Percentiles rank a stretch among this genome's conserved stretches.
phyloP scores from a whole-genome alignment of 495 filamentous ascomycete genomes.

The Coniosporium apollinis region DNA sequence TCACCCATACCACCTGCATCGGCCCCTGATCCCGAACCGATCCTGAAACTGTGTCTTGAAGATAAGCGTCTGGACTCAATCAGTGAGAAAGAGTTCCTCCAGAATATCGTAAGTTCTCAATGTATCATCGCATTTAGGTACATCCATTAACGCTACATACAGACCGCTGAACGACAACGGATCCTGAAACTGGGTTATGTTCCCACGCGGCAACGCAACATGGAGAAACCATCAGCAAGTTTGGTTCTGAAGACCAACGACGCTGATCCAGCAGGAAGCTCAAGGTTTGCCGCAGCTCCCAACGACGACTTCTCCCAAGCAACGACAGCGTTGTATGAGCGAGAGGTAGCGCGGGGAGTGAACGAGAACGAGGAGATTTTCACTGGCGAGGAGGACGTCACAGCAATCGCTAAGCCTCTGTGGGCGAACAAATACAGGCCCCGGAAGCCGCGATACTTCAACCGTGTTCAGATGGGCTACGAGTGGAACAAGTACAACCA shows the following conservation, averaged over 20 bases:
- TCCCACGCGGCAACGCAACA: constrained; percentile 36
- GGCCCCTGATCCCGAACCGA: constrained; percentile 60
- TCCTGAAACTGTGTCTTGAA: constrained; percentile 48
- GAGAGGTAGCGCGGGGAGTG: constrained; percentile 83
- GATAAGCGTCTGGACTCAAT: constrained; percentile 47
- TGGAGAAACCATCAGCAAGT: constrained; percentile 15
- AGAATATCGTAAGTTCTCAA: constrained; percentile 33
- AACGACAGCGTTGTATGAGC: constrained; percentile 79
- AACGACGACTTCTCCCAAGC: constrained; percentile 85
- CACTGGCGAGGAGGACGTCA: constrained; percentile 70
- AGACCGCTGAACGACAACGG: constrained; percentile 43
- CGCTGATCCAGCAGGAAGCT: constrained; percentile 31
- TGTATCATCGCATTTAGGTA: too few species aligned
- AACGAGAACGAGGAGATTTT: constrained; percentile 95
- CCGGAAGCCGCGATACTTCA: constrained; percentile 92
- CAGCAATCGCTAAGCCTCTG: constrained; percentile 42
- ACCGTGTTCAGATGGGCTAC: constrained; percentile 96
- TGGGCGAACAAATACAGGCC: constrained; percentile 89
- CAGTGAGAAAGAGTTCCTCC: constrained; percentile 45
- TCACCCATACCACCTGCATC: too few species aligned
- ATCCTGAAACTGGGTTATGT: constrained; percentile 55
- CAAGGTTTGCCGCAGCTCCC: constrained; percentile 55
- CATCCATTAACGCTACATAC: too few species aligned
- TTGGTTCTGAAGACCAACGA: constrained; percentile 17
- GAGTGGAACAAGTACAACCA: constrained; percentile 99